Base-by-base conservation (phyloP, 2,329 filamentous ascomycete species). In the Furcasterigmium furcatum region DNA sequence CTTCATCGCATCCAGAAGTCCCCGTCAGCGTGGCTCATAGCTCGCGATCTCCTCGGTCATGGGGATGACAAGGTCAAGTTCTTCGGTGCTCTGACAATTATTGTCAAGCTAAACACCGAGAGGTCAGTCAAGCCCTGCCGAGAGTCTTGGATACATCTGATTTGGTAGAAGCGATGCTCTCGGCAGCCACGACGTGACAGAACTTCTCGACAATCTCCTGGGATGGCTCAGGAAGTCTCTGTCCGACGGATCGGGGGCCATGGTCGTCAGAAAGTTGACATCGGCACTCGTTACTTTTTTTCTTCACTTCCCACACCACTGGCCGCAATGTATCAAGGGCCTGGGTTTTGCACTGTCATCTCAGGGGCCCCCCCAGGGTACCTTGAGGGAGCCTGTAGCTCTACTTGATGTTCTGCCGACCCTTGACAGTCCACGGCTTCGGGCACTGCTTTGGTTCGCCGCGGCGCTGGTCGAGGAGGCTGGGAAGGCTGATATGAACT, bases 51-150 rank as follows among this genome's bases (percentile, higher is more conserved):
- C 13, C 72, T 96, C 10, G 72, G 72, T 42, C 82, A 81, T 49
- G 70, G 79, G 19, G 83, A 88, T 54, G 79, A 87, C 49, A 85
- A 91, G 57, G 82, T 94, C 54, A 86, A 87, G 52, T 97, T 97
- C 67, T 96, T 95, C 61, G 94, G 90, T 13, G 92, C 91, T 24
- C 76, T 96, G 48, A 97, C 92, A 0, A 86, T 96, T 54, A 95
- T 90, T 42, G 83, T 97, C 56, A 99, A 97, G 68, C 80, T 97
- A 47, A 96, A 97, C 62, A 86, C 85, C n/a, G 89, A 94, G 60
- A 89, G 84, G 86, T 87, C 70, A 52, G 73, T 58, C n/a, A 19
- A 12, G 12, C 41, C 22, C 18, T 16, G 27, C 20, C 4, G 13
- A 20, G n/a, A 13, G 32, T 30, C 29, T 24, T 45, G 27, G 7